Conservation (phyloP, 2,329 filamentous ascomycete genomes). For the Cyanodermella asteris region DNA sequence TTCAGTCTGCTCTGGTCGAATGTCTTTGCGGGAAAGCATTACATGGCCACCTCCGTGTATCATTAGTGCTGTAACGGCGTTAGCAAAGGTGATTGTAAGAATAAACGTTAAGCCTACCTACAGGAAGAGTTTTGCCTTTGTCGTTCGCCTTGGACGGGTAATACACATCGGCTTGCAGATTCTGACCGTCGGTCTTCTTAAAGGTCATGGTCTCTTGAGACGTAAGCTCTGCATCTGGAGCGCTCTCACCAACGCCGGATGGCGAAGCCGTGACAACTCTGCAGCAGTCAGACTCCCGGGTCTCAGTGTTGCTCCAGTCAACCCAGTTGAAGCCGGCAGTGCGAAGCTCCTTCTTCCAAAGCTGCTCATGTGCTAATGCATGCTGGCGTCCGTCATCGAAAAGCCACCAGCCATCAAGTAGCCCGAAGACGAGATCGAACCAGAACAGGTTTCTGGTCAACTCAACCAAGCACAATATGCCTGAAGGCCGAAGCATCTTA, state of each 20-base stretch:
- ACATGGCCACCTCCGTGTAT: conserved; percentile 12
- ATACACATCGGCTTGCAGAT: conserved; percentile 3
- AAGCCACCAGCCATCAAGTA: conserved; percentile 20
- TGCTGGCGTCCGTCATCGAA: conserved; percentile 13
- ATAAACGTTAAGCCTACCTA: conserved; percentile 2
- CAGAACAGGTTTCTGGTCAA: conserved; percentile 12
- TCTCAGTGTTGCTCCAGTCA: conserved; percentile 3
- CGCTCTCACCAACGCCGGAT: conserved; percentile 1
- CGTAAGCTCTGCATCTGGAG: neutral
- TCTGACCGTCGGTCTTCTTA: conserved; percentile 2
- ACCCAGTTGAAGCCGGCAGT: conserved; percentile 4
- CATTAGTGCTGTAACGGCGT: conserved; percentile 2
- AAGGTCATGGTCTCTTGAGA: conserved; percentile 3
- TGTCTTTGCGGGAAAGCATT: conserved; percentile 10
- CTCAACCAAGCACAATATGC: conserved; percentile 13
- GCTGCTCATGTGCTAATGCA: conserved; percentile 1
- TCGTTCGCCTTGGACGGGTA: conserved; percentile 4
- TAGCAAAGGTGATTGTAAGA: neutral
- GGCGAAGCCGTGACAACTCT: conserved; percentile 5
- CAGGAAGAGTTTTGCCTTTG: conserved; percentile 2
- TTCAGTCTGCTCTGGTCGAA: conserved; percentile 14
- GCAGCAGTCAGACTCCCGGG: conserved; percentile 3
- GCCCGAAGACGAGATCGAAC: conserved; percentile 16
- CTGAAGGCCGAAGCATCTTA: conserved; percentile 11
- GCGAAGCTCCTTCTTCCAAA: conserved; percentile 2